Base-by-base conservation (phyloP, 257 asterid genomes). In the Coffea eugenioides region DNA sequence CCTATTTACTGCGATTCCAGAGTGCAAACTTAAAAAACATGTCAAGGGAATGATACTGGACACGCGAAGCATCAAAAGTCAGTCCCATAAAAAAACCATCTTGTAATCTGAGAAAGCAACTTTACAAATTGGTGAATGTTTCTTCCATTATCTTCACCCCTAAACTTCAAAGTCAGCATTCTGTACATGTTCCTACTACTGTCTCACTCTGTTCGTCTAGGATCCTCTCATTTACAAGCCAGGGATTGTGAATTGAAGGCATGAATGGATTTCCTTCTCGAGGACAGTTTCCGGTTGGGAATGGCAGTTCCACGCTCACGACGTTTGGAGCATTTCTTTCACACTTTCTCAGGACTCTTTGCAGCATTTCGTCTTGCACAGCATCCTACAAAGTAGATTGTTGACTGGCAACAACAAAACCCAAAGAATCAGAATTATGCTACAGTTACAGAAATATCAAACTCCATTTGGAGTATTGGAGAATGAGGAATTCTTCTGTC, bases 331-430 rank as follows among this genome's bases (percentile, higher is more conserved):
- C 99, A 87, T 4, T 20, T 16, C 77, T 56, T 18, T 90, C 84
- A 94, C 83, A 82, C 87, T 87, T 94, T 92, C 6, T 87, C 83
- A 77, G 31, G 78, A 75, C 81, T 84, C 66, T 85, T 77, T 11
- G 93, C 89, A 68, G 98, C 99, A 87, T 86, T 89, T 81, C 97
- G 86, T 80, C 99, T 88, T 34, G 99, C 98, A 45, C 97, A 95
- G 83, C 97, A 95, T 75, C 98, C 99, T 31, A 95, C 97, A 15
- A 93, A 92, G 92, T 95, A 92, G 69, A 91, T 81, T 79, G 87
- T 83, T 4, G 98, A 90, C 99, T 93, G 90, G 59, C 48, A 79
- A 61, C 31, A 34, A 45, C 9, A 25, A 68, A 12, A 73, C 27
- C 21, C 41, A 36, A 45, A 36, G 67, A 61, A 69, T n/a, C 52